Conservation (phyloP, 352 stramenopile species). For the Blastocystis sp. region DNA sequence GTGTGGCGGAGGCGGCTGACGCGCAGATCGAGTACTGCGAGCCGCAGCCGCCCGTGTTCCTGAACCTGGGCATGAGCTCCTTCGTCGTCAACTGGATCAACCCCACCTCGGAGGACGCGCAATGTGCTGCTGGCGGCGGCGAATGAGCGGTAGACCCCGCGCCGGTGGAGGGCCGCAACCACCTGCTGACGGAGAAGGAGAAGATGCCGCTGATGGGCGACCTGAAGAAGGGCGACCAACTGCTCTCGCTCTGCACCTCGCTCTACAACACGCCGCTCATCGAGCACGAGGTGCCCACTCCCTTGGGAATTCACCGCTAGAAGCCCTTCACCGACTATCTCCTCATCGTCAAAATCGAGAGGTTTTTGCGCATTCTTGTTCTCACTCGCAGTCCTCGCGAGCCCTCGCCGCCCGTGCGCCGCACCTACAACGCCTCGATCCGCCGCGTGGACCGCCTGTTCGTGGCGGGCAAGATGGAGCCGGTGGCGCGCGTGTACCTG, state of each 20-base stretch:
- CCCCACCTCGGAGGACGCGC: background rate
- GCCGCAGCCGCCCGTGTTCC: slow-evolving; percentile 46
- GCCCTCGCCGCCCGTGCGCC: background rate
- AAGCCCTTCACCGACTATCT: slow-evolving; percentile 48
- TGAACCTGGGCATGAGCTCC: slow-evolving; percentile 57
- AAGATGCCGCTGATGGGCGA: slow-evolving; percentile 62
- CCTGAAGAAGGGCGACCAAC: slow-evolving; percentile 46
- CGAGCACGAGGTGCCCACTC: background rate
- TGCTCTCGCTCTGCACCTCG: slow-evolving; percentile 35
- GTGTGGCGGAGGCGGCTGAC: background rate
- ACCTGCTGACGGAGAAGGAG: slow-evolving; percentile 38
- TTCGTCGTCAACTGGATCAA: slow-evolving; percentile 67
- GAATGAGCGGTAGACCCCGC: background rate
- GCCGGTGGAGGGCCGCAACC: slow-evolving; percentile 36
- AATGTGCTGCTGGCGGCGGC: background rate
- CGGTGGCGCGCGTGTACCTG: slow-evolving; percentile 30
- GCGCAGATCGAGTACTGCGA: slow-evolving; percentile 41
- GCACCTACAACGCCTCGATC: slow-evolving; percentile 43
- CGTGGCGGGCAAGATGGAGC: slow-evolving; percentile 56
- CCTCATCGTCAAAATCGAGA: slow-evolving; percentile 38
- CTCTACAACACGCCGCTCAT: slow-evolving; percentile 64
- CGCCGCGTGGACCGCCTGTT: slow-evolving; percentile 36
- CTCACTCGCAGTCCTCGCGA: slow-evolving; percentile 28
- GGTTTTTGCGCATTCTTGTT: background rate
- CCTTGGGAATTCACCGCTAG: background rate